These are phyloP conservation scores for Ogataea salicorniae DNA, from an alignment of 805 yeast species.

Conservation along the genomic window DNA sequence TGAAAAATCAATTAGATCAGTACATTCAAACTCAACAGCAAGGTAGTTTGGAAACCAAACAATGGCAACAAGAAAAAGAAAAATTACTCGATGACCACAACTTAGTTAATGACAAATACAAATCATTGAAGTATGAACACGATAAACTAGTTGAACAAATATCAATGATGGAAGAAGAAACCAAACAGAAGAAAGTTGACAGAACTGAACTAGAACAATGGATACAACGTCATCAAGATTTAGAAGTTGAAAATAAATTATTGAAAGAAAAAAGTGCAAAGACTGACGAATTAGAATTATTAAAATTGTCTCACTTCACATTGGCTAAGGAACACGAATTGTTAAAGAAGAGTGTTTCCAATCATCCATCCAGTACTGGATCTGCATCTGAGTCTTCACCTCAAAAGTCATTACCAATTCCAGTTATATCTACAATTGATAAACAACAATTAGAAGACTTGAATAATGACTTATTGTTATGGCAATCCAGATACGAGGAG, in stretches of 20 bases:
- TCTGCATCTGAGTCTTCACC: background rate
- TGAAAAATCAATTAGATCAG: background rate
- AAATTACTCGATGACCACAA: background rate
- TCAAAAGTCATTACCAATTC: background rate
- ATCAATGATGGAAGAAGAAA: background rate
- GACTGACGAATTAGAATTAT: background rate
- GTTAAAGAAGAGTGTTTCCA: background rate
- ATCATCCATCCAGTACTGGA: background rate
- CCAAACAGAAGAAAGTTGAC: slow-evolving; percentile 2
- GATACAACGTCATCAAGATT: background rate
- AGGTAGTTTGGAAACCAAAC: background rate
- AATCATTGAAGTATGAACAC: slow-evolving; percentile 9
- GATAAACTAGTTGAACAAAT: slow-evolving; percentile 3
- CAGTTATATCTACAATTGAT: background rate
- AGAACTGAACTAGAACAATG: background rate
- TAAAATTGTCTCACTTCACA: background rate
- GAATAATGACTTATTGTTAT: slow-evolving; percentile 29
- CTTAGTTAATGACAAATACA: slow-evolving; percentile 5
- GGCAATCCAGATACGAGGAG: slow-evolving; percentile 50
- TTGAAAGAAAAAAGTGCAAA: background rate
- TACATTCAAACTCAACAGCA: background rate
- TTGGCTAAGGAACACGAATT: background rate
- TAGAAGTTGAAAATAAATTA: background rate
- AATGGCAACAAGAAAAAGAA: background rate
- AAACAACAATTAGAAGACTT: slow-evolving; percentile 1